Base-by-base conservation (phyloP, 2,329 filamentous ascomycete species). In the Fusarium mangiferae region DNA sequence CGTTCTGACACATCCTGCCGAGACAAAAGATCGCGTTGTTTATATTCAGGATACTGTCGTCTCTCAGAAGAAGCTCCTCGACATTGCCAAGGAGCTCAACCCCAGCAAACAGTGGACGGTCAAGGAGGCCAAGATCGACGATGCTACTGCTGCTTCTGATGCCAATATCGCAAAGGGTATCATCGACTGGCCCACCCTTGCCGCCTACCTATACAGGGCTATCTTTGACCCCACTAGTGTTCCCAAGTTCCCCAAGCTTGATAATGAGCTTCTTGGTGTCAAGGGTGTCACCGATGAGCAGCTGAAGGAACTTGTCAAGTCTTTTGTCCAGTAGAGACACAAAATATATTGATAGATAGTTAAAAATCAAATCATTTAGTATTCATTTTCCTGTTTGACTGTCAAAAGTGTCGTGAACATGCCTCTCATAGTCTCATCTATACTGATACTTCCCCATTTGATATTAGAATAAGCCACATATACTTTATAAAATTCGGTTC, bases 11-110 rank as follows among this genome's bases (percentile, higher is more conserved):
- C 82, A 90, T 58, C 85, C 83, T 0, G 84, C 86, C 6, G 85
- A 88, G 76, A 90, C 89, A 1, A 85, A 84, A 78, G 90, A 91
- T 76, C 81, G 84, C 8, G 64, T 78, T 6, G 81, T 91, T 6
- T 84, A 83, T 66, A 79, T 89, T n/a, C 78, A 86, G 12, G 84
- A 85, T 33, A 79, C 83, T 15, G 79, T 82, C 9, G 79, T 84
- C 22, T 84, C 85, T 0, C 88, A 89, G 78, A 85, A 83, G 60
- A 79, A 82, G 66, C 66, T 88, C 1, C 68, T 88, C 3, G 83
- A 79, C 1, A 78, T 84, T 2, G 83, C 88, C 4, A 87, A 91
- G 80, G 82, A 86, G 62, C 80, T 82, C 4, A 86, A 85, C 6
- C 85, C 85, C 1, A 76, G 80, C 28, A 86, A 87, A 75, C 52